Base-by-base conservation (phyloP, 371 early-diverging fungal genomes). In the Mucor piriformis region DNA sequence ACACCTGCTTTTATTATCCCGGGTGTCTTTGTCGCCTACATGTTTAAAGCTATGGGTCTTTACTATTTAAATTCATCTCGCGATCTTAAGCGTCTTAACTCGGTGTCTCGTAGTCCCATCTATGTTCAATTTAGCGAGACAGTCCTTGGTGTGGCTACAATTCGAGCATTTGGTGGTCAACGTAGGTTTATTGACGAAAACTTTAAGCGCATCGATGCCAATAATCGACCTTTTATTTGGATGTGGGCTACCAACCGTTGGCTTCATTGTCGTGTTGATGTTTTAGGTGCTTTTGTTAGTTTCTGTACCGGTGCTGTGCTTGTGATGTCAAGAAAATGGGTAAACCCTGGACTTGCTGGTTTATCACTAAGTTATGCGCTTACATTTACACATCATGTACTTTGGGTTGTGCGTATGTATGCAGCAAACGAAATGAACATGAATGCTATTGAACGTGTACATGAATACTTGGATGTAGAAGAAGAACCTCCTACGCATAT, bases 181-280 rank as follows among this genome's bases (percentile, higher is more conserved):
- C 63, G 75, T 25, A 68, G 88, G 10, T 90, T 91, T 62, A 66
- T 84, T 33, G 52, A 77, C 18, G 86, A 86, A 40, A 84, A 82
- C 23, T 76, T 81, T 58, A 67, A 67, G 20, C 61, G 68, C 32
- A 76, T 92, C 48, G 89, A 92, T 60, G 71, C 65, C 23, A 86
- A 92, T 72, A 88, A 90, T 68, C 81, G 94, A 13, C 88, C 95
- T 6, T 94, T 86, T 76, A 87, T 89, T 48, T 86, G 85, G 64
- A 72, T 90, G 69, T 94, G 95, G 93, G 87, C 86, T 6, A 84
- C 88, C 42, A 95, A 94, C 77, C 89, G 94, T 46, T 95, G 96
- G 97, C 75, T 95, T n/a, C 87, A 86, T 57, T 69, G 89, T 46
- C 91, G 96, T 40, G 86, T 89, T 7, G 94, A 93, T 35, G 34